These are phyloP conservation scores for Populus alba DNA, from an alignment of 345 rosid species.

Conservation along the genomic window DNA sequence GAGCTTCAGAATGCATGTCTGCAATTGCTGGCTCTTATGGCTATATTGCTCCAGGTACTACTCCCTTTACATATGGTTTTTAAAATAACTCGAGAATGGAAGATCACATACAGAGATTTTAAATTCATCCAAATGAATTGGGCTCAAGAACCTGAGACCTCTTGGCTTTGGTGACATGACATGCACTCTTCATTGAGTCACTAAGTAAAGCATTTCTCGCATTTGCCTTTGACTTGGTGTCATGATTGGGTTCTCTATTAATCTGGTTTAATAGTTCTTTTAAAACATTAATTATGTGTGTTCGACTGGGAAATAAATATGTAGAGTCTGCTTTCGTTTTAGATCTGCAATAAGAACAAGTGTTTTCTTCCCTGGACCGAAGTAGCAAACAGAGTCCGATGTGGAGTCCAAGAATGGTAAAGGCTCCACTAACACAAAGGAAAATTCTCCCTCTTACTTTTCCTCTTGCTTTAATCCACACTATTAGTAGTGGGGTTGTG, in stretches of 20 bases:
- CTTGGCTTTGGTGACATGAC: background rate
- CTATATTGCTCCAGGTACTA: constrained; percentile 76
- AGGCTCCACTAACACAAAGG: constrained; percentile 28
- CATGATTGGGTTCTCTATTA: constrained; percentile 2
- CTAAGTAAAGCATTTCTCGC: background rate
- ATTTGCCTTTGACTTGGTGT: constrained; percentile 6
- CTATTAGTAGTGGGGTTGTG: background rate
- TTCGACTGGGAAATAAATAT: background rate
- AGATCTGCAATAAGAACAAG: constrained; percentile 2
- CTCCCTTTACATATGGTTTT: background rate
- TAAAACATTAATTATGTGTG: background rate
- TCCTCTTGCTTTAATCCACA: constrained; percentile 6
- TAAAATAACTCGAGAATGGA: background rate
- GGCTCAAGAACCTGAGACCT: background rate
- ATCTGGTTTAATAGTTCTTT: constrained; percentile 6
- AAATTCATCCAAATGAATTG: background rate
- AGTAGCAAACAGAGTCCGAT: constrained; percentile 1
- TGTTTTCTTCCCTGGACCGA: constrained; percentile 11
- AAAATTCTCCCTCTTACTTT: constrained; percentile 18
- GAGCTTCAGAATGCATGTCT: constrained; percentile 67
- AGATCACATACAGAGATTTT: background rate
- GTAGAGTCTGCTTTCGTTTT: background rate
- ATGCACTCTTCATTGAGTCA: background rate
- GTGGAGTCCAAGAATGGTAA: constrained; percentile 16
- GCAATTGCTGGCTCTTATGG: constrained; percentile 76